These are phyloP conservation scores for Grigorovia humatica DNA, from an alignment of 805 yeast species.

Conservation along the genomic window DNA sequence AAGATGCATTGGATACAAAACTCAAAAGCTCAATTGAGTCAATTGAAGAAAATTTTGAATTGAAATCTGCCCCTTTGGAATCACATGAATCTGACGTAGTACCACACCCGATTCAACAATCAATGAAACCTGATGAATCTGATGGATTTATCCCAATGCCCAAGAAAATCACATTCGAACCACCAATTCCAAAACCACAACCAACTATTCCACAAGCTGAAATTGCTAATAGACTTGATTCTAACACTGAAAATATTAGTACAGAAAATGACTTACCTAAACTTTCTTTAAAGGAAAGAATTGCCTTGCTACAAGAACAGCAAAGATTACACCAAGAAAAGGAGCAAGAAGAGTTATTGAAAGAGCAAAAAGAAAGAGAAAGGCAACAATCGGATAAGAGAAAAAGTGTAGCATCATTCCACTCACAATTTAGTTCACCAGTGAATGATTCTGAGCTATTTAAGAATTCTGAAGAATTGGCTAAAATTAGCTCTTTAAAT, in stretches of 20 bases:
- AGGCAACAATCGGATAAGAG: slow-evolving; percentile 35
- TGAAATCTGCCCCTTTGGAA: not conserved
- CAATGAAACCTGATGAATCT: slow-evolving; percentile 3
- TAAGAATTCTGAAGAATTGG: not conserved
- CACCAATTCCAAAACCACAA: slow-evolving; percentile 1
- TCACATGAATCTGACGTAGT: not conserved
- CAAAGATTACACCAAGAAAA: slow-evolving; percentile 68
- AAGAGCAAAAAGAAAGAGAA: slow-evolving; percentile 47
- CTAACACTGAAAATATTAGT: slow-evolving; percentile 9
- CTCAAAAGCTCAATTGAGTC: not conserved
- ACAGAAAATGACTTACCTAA: slow-evolving; percentile 53
- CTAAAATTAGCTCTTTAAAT: not conserved
- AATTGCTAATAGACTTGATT: slow-evolving; percentile 4
- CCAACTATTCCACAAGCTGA: slow-evolving; percentile 2
- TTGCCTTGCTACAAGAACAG: slow-evolving; percentile 69
- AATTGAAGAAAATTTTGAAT: not conserved
- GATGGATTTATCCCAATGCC: slow-evolving; percentile 12
- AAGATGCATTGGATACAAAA: no score
- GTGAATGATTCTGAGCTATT: not conserved
- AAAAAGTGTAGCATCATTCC: slow-evolving; percentile 29
- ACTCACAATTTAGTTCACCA: not conserved
- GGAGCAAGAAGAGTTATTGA: slow-evolving; percentile 55
- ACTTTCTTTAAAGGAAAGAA: slow-evolving; percentile 76
- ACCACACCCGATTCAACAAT: not conserved
- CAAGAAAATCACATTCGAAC: slow-evolving; percentile 4